Conservation (phyloP, 371 early-diverging fungal genomes). For the Apophysomyces elegans region DNA sequence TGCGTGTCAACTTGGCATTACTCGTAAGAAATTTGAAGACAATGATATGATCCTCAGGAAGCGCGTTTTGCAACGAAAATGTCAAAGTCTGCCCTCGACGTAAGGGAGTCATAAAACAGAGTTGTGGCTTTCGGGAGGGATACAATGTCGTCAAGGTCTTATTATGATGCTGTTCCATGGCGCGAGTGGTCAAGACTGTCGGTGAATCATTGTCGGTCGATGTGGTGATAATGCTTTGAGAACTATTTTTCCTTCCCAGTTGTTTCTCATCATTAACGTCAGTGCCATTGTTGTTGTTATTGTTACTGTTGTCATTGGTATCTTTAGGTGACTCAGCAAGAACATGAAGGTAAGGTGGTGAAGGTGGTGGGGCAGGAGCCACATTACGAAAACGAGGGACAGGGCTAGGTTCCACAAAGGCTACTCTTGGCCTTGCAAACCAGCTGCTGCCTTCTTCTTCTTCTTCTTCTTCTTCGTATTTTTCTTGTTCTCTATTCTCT, state of each 20-base stretch:
- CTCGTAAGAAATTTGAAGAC: slow-evolving; percentile 51
- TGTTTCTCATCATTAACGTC: background rate
- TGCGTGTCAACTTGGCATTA: slow-evolving; percentile 19
- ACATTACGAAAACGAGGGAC: slow-evolving; percentile 53
- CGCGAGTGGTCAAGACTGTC: background rate
- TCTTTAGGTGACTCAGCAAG: slow-evolving; percentile 19
- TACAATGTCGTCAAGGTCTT: background rate
- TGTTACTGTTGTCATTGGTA: background rate
- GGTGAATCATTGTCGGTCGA: no score
- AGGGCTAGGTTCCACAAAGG: slow-evolving; percentile 50
- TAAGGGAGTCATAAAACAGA: slow-evolving; percentile 32
- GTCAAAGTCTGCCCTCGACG: slow-evolving; percentile 43
- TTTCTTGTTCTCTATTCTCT: no score
- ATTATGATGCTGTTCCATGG: background rate
- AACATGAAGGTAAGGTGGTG: slow-evolving; percentile 44
- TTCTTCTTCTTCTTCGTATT: background rate
- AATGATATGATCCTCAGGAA: slow-evolving; percentile 51
- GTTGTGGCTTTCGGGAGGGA: slow-evolving; percentile 1
- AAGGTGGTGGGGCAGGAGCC: slow-evolving; percentile 49
- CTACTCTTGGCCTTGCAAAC: slow-evolving; percentile 33
- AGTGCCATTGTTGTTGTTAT: slow-evolving; percentile 2
- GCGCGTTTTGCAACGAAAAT: slow-evolving; percentile 36
- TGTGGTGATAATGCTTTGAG: background rate
- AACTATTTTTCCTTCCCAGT: background rate
- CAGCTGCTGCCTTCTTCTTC: slow-evolving; percentile 17